Evolutionary conservation across 2,329 filamentous ascomycete genomes (phyloP), one percentile per base, ranked within the genome.

Genomic region (Verruconis gallopava): DNA sequence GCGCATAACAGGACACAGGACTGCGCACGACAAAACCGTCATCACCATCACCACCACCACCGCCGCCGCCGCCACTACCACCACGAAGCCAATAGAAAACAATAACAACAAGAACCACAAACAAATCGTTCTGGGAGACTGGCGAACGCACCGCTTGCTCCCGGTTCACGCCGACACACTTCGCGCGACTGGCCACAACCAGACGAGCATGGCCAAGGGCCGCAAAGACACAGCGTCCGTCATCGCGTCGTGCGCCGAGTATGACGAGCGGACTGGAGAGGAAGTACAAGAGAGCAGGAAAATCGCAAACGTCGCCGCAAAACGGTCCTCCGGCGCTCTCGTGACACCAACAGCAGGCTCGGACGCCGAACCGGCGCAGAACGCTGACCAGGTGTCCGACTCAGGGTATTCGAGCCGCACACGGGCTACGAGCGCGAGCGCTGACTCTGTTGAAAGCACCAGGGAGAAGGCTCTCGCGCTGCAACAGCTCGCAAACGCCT

Each of bases 361-460:
- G 40, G n/a, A n/a, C n/a, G n/a, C n/a, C n/a, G n/a, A n/a, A n/a
- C n/a, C n/a, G n/a, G n/a, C 9, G 37, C 20, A 9, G 6, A 39
- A 9, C 20, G 59, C 62, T 46, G 68, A 73, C 56, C 61, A 63
- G 53, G 66, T 67, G 50, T 74, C 69, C 59, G 74, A 79, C 59
- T 76, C 73, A 49, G 73, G 73, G 51, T 77, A 77, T 63, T 75
- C 71, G 48, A 76, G 72, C 62, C 66, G 68, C 53, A 73, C 71
- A 51, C 65, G 64, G 49, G 66, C 68, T 48, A 68, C 69, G 47
- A 61, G 66, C 58, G 60, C 56, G 53, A 67, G 68, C 61, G 66
- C 67, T 66, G 60, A 70, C 65, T 68, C 68, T 54, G 63, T 57
- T 49, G 63, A 63, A 61, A 62, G 59, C 33, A 32, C 34, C 41